Evolutionary conservation across 768 basidiomycete species (phyloP), one percentile per base, ranked within the genome.

Genomic region (Botryobasidium botryosum): DNA sequence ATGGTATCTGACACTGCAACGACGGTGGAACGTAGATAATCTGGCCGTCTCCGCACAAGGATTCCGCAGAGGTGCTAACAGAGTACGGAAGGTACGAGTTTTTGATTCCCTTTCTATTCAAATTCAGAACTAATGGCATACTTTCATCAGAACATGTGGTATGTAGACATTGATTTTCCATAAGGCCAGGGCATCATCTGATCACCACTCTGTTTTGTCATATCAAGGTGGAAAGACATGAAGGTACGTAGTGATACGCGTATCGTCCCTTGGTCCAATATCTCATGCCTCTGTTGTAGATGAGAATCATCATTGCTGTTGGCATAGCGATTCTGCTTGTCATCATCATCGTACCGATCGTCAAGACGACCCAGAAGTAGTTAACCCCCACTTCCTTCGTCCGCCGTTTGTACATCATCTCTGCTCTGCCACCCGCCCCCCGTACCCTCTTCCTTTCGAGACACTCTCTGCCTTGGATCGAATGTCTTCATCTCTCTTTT

Each of bases 31-130:
- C n/a, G 15, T 54, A 94, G 94, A 99, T 64, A 94, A 81, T 59
- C 74, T 99, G 45, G 92, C 94, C 25, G 85, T 92, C 33, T 94
- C 90, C 21, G 94, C 94, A n/a, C 92, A 99, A 66, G 88, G 90
- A 23, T 99, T 99, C 76, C 79, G 90, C 50, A 74, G 88, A 52
- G 91, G 94, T 52, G 94, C 94, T 43, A 96, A 96, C 66, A 72
- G 86, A 49, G 94, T 99, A 43, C 78, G 94, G 61, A 99, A 97
- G 75, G 87, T 90, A 57, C 53, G 75, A 68, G 17, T 43, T 44
- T 23, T 20, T 37, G 12, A 25, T n/a, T 29, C 12, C 31, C 63
- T 64, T n/a, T 62, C 62, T 62, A 59, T 57, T 57, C 50, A 51
- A 33, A 39, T 26, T n/a, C 45, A 15, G 42, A 33, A 45, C 21